Evolutionary conservation across 2,329 filamentous ascomycete genomes (phyloP), one percentile per base, ranked within the genome.

Genomic region (Arthroderma sp.): DNA sequence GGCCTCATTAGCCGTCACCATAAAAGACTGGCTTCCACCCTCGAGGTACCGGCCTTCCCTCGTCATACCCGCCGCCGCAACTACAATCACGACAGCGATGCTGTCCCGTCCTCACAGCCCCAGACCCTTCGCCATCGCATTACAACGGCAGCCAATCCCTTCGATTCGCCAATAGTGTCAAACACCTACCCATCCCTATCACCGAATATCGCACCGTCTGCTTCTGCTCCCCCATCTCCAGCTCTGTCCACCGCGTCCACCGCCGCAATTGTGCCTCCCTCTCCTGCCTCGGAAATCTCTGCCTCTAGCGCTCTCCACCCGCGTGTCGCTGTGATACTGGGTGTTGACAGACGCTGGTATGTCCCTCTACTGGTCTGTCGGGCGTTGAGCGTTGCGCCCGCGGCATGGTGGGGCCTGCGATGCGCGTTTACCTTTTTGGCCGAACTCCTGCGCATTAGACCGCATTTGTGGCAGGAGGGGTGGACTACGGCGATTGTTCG

Each of bases 321-420:
- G 8, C 82, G 83, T 45, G 78, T 89, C 45, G 84, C 84, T 50
- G 82, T 87, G 54, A 75, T 85, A 30, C 73, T 89, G 39, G 83
- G 84, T 42, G 77, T 91, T 10, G 78, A 81, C 44, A 71, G 72
- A 50, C 72, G 71, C 49, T 89, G 83, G 80, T 80, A 88, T 59
- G 70, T 82, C 36, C 80, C 81, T 47, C 72, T 89, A 44, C 77
- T 86, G 50, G 68, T 81, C 50, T 80, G 82, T 53, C 78, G 85
- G n/a, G 75, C 82, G 27, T 65, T 83, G 49, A 85, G 81, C 48
- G 78, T 83, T 43, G 71, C 74, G 22, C 83, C 85, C 10, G 80
- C 81, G 42, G 69, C 78, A 39, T 83, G 75, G 73, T 86, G 80
- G 79, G 83, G 79, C 9, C 57, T 84, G 48, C 77, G 80, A 44